Conservation (phyloP, 306 rosid species). For the Adenanthera pavonina region DNA sequence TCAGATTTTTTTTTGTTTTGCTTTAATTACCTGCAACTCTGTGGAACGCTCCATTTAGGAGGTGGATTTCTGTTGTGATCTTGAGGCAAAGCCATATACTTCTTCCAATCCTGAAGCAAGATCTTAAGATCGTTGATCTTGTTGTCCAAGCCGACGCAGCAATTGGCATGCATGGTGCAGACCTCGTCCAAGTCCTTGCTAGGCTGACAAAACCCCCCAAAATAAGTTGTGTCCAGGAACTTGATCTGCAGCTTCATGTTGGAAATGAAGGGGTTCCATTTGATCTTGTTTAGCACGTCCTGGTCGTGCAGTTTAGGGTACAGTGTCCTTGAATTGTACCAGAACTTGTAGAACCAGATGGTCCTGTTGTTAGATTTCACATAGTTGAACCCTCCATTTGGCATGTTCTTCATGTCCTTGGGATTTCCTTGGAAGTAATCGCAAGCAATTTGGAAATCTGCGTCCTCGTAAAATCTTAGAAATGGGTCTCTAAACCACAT, state of each 20-base stretch:
- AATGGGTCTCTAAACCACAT: constrained; percentile 95
- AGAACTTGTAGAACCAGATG: constrained; percentile 67
- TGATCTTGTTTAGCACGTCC: constrained; percentile 75
- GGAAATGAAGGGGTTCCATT: constrained; percentile 45
- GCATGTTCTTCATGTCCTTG: constrained; percentile 42
- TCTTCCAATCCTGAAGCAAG: constrained; percentile 78
- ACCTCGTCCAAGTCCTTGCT: constrained; percentile 51
- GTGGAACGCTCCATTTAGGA: constrained; percentile 66
- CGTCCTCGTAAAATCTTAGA: constrained; percentile 50
- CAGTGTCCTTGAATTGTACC: constrained; percentile 58
- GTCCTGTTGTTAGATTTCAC: constrained; percentile 66
- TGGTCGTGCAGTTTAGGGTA: constrained; percentile 69
- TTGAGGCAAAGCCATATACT: constrained; percentile 43
- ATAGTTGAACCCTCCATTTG: constrained; percentile 84
- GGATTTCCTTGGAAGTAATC: constrained; percentile 61
- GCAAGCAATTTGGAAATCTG: constrained; percentile 86
- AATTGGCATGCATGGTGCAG: constrained; percentile 88
- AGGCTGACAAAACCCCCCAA: constrained; percentile 80
- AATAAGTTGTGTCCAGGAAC: constrained; percentile 65
- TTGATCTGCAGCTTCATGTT: constrained; percentile 52
- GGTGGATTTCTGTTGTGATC: neutral
- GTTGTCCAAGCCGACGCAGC: constrained; percentile 76
- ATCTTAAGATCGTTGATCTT: constrained; percentile 73
- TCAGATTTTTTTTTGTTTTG: too few relatives aligned
- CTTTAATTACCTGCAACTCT: constrained; percentile 63